Percentiles rank a stretch among this genome's conserved stretches.
Evolutionary conservation across 1,139 yeast species (phyloP).

Genomic region (Yamadazyma diospyri): DNA sequence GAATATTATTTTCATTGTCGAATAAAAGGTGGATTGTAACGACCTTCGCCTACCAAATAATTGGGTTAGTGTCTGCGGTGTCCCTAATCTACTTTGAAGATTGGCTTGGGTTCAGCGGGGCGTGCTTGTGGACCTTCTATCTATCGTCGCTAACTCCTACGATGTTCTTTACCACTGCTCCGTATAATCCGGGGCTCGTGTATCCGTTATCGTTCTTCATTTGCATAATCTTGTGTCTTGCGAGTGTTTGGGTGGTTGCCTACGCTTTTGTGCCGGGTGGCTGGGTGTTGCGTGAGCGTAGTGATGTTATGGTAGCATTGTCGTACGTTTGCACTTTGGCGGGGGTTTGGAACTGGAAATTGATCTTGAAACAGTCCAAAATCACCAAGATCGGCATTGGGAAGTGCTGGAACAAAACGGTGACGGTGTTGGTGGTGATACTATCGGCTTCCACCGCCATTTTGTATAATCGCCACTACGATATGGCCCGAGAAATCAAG

Average conservation of each 20-base stretch:
- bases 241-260: slow-evolving; percentile 96
- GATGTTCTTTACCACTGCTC: slow-evolving; percentile 54
- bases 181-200: slow-evolving; percentile 55
- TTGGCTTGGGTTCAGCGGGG: slow-evolving; percentile 86
- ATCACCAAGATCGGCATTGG: slow-evolving; percentile 21
- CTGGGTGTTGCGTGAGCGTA: slow-evolving; percentile 78
- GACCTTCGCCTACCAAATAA: slow-evolving; percentile 24
- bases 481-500: slow-evolving; percentile 45
- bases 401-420: slow-evolving; percentile 21
- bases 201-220: slow-evolving; percentile 59
- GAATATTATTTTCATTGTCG: slow-evolving; percentile 37
- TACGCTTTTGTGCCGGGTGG: slow-evolving; percentile 98
- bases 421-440: slow-evolving; percentile 25
- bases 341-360: slow-evolving; percentile 34
- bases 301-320: slow-evolving; percentile 61
- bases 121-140: slow-evolving; percentile 61
- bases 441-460: slow-evolving; percentile 32
- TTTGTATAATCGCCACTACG: slow-evolving; percentile 56
- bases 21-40: slow-evolving; percentile 23
- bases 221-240: slow-evolving; percentile 58
- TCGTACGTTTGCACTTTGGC: slow-evolving; percentile 43
- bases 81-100: slow-evolving; percentile 52
- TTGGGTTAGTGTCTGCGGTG: slow-evolving; percentile 49
- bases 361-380: slow-evolving; percentile 21
- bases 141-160: slow-evolving; percentile 62